Conservation (phyloP, 2,329 filamentous ascomycete genomes). For the Samsoniella hepiali region DNA sequence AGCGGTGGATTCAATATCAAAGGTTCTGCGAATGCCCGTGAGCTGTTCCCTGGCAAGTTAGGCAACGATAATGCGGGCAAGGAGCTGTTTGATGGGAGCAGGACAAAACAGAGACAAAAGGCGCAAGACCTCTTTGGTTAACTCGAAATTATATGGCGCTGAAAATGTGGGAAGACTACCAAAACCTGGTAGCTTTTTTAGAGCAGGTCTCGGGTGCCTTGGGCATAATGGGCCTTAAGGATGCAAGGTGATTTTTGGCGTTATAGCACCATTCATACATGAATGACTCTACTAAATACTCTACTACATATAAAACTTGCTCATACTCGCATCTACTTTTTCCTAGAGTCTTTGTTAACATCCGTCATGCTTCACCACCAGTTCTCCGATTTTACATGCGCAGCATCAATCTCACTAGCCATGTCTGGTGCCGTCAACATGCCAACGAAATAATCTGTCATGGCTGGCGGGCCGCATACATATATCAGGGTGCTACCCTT, state of each 20-base stretch:
- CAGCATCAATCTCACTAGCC: conserved; percentile 38
- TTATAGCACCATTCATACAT: background rate
- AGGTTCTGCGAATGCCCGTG: conserved; percentile 62
- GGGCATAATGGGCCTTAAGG: background rate
- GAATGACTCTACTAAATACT: background rate
- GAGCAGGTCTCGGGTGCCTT: background rate
- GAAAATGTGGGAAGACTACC: too few relatives aligned
- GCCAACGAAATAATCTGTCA: conserved; percentile 65
- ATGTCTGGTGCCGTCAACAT: conserved; percentile 36
- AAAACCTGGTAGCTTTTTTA: background rate
- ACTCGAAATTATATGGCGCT: background rate
- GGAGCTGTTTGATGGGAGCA: conserved; percentile 59
- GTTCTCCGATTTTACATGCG: conserved; percentile 56
- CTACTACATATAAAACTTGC: conserved; percentile 6
- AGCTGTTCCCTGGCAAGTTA: conserved; percentile 62
- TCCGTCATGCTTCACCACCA: conserved; percentile 53
- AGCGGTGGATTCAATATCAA: conserved; percentile 63
- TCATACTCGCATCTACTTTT: background rate
- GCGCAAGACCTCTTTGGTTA: conserved; percentile 67
- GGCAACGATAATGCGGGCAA: conserved; percentile 54
- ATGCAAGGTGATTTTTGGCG: background rate
- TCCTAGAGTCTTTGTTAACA: background rate
- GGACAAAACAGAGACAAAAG: conserved; percentile 58
- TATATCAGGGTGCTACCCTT: conserved; percentile 53
- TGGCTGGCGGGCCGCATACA: conserved; percentile 63